A percentile compares a stretch with the other conserved stretches of the same genome.
These are phyloP conservation scores for Mycena filopes DNA, from an alignment of 768 basidiomycete genomes.

Conservation along the genomic window DNA sequence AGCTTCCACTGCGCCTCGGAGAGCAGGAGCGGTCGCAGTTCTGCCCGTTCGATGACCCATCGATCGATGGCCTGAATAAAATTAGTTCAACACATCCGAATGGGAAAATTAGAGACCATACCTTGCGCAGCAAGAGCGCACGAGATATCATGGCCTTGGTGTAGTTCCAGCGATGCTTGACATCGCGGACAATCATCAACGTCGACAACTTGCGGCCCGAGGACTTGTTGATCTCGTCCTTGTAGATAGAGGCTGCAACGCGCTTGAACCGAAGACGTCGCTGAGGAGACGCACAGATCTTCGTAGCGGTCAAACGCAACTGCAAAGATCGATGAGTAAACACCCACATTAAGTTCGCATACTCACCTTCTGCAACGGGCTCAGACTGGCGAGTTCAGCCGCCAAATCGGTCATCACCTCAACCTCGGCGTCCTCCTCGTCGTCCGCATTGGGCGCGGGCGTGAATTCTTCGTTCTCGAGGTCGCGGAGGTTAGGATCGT, in stretches of 20 bases:
- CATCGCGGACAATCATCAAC: conserved; percentile 15
- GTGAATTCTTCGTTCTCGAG: conserved; percentile 33
- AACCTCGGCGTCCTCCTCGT: conserved; percentile 27
- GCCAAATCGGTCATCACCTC: neutral
- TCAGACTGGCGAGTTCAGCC: neutral
- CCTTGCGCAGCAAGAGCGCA: conserved; percentile 1
- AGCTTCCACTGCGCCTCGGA: neutral
- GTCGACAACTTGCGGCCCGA: neutral
- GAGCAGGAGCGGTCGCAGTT: neutral
- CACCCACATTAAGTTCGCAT: neutral
- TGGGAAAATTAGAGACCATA: neutral
- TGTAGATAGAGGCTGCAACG: neutral
- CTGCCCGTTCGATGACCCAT: conserved; percentile 9
- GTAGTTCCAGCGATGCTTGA: conserved; percentile 25
- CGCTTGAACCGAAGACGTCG: neutral
- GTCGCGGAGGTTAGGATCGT: conserved; percentile 35
- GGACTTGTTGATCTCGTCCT: neutral
- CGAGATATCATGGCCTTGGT: conserved; percentile 17
- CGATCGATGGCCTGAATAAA: conserved; percentile 2
- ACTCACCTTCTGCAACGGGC: conserved; percentile 8
- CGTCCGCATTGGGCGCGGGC: neutral
- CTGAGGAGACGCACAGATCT: conserved; percentile 21
- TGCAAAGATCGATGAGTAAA: neutral
- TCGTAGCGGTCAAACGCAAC: neutral
- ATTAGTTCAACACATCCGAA: no score